These are phyloP conservation scores for Fusarium pseudonygamai DNA, from an alignment of 2,329 filamentous ascomycete species.

Conservation along the genomic window DNA sequence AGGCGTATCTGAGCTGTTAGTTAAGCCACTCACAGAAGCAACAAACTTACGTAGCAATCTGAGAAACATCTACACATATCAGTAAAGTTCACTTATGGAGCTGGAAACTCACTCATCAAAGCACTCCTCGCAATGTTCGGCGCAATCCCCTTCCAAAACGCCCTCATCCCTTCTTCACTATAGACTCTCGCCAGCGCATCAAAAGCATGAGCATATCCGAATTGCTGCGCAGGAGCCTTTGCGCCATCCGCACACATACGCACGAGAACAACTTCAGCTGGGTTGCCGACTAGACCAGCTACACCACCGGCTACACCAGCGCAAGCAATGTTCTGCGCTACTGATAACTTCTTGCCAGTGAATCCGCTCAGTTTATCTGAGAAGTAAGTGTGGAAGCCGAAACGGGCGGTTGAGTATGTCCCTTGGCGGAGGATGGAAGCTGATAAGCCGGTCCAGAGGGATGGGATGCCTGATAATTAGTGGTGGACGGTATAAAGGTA, in stretches of 20 bases:
- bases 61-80: constrained; percentile 50
- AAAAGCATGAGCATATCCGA: constrained; percentile 51
- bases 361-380: constrained; percentile 42
- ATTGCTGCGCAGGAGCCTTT: constrained; percentile 48
- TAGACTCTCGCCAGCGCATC: constrained; percentile 39
- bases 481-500: accelerated
- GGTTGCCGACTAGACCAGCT: constrained; percentile 57
- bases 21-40: neutral
- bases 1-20: constrained; percentile 44
- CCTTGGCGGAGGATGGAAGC: constrained; percentile 56
- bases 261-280: constrained; percentile 55
- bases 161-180: constrained; percentile 51
- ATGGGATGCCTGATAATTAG: constrained; percentile 48
- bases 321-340: constrained; percentile 49
- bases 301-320: constrained; percentile 53
- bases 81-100: neutral
- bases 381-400: constrained; percentile 53
- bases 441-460: constrained; percentile 55
- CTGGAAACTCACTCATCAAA: constrained; percentile 52
- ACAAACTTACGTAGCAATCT: constrained; percentile 53
- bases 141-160: constrained; percentile 51
- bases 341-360: constrained; percentile 46
- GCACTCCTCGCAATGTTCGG: constrained; percentile 55
- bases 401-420: constrained; percentile 57
- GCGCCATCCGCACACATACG: constrained; percentile 59